These are phyloP conservation scores for Yamadazyma kanchanaburiensis DNA, from an alignment of 1,139 yeast genomes.

Conservation along the genomic window DNA sequence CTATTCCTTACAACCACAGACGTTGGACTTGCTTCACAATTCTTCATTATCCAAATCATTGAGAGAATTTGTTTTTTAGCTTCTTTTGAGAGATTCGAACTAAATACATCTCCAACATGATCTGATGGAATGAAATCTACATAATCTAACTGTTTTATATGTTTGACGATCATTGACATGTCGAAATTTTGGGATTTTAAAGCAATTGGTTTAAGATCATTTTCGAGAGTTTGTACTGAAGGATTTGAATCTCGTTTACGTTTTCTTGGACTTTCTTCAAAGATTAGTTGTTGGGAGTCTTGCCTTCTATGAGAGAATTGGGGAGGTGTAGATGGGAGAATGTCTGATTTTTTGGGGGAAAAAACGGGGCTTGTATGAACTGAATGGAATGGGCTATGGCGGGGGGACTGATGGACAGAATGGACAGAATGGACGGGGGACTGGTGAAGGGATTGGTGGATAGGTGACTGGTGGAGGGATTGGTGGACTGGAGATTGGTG, in stretches of 20 bases:
- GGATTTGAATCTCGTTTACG: slow-evolving; percentile 7
- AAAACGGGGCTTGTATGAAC: no score
- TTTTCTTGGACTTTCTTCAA: slow-evolving; percentile 6
- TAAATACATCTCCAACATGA: background rate
- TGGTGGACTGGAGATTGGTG: no score
- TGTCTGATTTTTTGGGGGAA: no score
- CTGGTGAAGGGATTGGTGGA: background rate
- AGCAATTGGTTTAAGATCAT: slow-evolving; percentile 7
- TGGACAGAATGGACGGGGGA: no score
- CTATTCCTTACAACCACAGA: slow-evolving; percentile 83
- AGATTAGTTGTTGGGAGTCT: slow-evolving; percentile 8
- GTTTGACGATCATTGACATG: slow-evolving; percentile 1
- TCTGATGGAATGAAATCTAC: background rate
- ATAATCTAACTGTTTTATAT: slow-evolving; percentile 5
- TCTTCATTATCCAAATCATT: slow-evolving; percentile 71
- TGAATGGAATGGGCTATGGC: no score
- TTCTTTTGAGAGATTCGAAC: slow-evolving; percentile 38
- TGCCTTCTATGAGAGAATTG: slow-evolving; percentile 4
- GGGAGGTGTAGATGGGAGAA: background rate
- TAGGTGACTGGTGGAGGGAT: background rate
- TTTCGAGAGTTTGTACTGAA: slow-evolving; percentile 4
- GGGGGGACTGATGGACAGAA: no score
- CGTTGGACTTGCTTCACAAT: slow-evolving; percentile 61
- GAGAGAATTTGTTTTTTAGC: slow-evolving; percentile 77
- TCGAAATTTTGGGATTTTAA: slow-evolving; percentile 5